Base-by-base conservation (phyloP, 306 rosid genomes). In the Rosa lucieae region DNA sequence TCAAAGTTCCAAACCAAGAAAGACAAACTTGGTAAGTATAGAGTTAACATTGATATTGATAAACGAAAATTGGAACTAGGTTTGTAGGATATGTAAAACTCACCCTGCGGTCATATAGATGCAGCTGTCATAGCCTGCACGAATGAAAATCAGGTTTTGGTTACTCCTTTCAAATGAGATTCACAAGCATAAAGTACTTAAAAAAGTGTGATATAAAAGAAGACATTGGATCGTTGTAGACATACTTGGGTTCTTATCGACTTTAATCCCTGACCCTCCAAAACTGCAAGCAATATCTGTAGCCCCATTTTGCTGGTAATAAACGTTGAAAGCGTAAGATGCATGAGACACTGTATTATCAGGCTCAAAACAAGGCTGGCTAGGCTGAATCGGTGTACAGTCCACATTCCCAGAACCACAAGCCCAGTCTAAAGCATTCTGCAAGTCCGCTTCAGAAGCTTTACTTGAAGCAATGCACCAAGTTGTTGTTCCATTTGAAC, bases 331-430 rank as follows among this genome's bases (percentile, higher is more conserved):
- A 3, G 94, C 99, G n/a, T 10, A 93, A 6, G 99, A 96, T 74
- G 98, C 98, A 73, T 90, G 99, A 2, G 99, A 92, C 46, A 70
- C 92, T 29, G 88, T 75, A 83, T 87, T 91, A 85, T 96, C 97
- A 21, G 99, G 99, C 82, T 93, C 93, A 55, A 82, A 96, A 84
- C 98, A 96, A 66, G 99, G 97, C 76, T 96, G 97, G 85, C 98
- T 96, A 47, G 99, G 98, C 87, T 96, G 98, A 81, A 93, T 89
- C 4, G 97, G 88, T 0, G 93, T 90, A 79, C 99, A 93, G 83
- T 95, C 99, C 79, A 95, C 97, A 76, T 95, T 93, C 76, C 99
- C 99, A 61, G 97, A 81, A 76, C 99, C 94, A 82, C 99, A 95
- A 32, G 98, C 99, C 99, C 97, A 95, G 77, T 95, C 94, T 70